Evolutionary conservation across 495 filamentous ascomycete genomes (phyloP).

Genomic region (Lindgomyces ingoldianus): DNA sequence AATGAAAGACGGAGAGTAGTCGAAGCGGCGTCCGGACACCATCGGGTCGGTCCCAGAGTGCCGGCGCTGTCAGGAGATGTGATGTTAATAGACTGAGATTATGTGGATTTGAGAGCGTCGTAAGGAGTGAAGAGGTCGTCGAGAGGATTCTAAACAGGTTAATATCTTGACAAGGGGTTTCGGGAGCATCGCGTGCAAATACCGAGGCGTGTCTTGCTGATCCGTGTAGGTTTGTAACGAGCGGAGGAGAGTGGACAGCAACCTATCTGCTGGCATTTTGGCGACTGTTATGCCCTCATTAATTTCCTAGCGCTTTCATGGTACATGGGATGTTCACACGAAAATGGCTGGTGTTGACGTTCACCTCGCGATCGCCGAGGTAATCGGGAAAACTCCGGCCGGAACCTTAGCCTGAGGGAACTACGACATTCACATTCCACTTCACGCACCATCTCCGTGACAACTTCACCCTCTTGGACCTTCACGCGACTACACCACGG

Average conservation of each 20-base stretch:
- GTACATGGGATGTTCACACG: background rate
- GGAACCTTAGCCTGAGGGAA: background rate
- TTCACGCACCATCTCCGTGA: background rate
- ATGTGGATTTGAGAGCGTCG: slow-evolving; percentile 81
- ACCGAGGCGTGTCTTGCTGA: slow-evolving; percentile 53
- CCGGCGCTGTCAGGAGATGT: slow-evolving; percentile 82
- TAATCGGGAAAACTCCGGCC: slow-evolving; percentile 13
- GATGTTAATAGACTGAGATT: slow-evolving; percentile 88
- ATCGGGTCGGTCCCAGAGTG: slow-evolving; percentile 78
- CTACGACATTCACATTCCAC: background rate
- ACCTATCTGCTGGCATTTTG: slow-evolving; percentile 45
- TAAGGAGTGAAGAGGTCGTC: slow-evolving; percentile 78
- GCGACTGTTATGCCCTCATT: background rate
- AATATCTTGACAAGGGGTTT: slow-evolving; percentile 7
- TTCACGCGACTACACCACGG: background rate
- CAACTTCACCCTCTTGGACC: background rate
- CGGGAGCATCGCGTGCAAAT: slow-evolving; percentile 18
- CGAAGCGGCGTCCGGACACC: slow-evolving; percentile 71
- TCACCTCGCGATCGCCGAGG: slow-evolving; percentile 21
- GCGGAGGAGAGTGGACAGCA: slow-evolving; percentile 46
- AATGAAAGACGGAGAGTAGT: slow-evolving; percentile 85
- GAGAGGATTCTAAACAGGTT: slow-evolving; percentile 64
- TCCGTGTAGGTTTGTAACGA: slow-evolving; percentile 48
- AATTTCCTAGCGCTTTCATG: background rate
- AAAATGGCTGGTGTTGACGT: slow-evolving; percentile 15